Base-by-base conservation (phyloP, 805 yeast genomes). In the Myxozyma monticola region DNA sequence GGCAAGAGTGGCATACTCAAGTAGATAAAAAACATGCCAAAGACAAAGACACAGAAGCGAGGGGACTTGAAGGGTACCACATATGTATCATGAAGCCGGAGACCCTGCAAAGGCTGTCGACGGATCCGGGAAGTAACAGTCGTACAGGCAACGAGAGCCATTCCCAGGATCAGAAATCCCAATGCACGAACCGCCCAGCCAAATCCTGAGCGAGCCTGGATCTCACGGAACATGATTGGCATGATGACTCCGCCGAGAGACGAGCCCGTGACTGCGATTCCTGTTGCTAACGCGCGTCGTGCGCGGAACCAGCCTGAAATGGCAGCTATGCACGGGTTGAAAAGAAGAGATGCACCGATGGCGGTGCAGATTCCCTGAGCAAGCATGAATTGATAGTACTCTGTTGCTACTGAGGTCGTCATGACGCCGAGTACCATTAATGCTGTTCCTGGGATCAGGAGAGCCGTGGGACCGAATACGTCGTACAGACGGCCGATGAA, bases 301-400 rank as follows among this genome's bases (percentile, higher is more conserved):
- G 53, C 64, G 33, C 64, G 50, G 58, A 76, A 78, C 68, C 76
- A 77, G 30, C 75, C 76, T 0, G 78, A 66, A 9, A 75, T 64
- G 3, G 71, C 66, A 8, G 77, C 71, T 21, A 78, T 63, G 38
- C 75, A 62, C 6, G 79, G 71, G 3, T 73, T 63, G 65, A 76
- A 74, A 18, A 72, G 63, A 44, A 76, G 51, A 1, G 74, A 66
- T 3, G 71, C 63, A 1, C 78, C 78, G 1, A 76, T 47, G 0
- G 80, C 80, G 37, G 72, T 62, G 4, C 78, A 73, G 15, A 76
- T 60, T 28, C 83, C 77, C 61, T 79, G 81, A 2, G 78, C 70
- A 14, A 80, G 64, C 34, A 81, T 69, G 45, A 81, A 73, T 49
- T 81, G 85, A 60, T 73, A 76, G 17, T 76, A 68, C 9, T 68